These are phyloP conservation scores for Polytrichum formosum DNA, from an alignment of 225 moss, liverwort and hornwort species.

Conservation along the genomic window DNA sequence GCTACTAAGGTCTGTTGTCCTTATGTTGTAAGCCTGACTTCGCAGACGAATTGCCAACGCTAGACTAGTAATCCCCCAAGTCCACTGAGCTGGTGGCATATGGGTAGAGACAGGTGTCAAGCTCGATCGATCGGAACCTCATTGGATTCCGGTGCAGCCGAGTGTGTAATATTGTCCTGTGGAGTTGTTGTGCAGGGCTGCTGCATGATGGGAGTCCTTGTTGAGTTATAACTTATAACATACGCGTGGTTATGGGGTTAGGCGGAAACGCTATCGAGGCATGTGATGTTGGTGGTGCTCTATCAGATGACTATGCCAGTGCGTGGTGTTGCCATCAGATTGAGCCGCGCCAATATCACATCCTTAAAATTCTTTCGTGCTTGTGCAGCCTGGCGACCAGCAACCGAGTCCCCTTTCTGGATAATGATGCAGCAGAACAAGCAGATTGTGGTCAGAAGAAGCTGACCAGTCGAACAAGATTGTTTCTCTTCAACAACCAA, in stretches of 20 bases:
- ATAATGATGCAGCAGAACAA: neutral
- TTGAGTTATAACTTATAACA: neutral
- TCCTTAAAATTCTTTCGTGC: conserved; percentile 23
- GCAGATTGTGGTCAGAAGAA: no score
- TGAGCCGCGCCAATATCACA: conserved; percentile 99
- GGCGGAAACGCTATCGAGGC: conserved; percentile 21
- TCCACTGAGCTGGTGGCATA: neutral
- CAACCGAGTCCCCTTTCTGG: neutral
- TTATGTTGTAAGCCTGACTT: no score
- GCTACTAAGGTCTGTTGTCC: no score
- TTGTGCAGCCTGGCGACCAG: neutral
- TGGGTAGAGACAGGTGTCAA: neutral
- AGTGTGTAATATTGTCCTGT: neutral
- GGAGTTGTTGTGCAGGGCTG: neutral
- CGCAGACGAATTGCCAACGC: no score
- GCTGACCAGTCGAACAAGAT: no score
- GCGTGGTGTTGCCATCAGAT: conserved; percentile 66
- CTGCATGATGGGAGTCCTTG: no score
- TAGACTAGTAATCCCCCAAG: no score
- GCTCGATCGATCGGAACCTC: neutral
- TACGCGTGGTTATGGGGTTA: neutral
- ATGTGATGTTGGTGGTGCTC: conserved; percentile 91
- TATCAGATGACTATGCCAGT: conserved; percentile 71
- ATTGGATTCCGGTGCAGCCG: neutral
- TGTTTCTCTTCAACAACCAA: neutral